These are phyloP conservation scores for Erythrophleum ivorense DNA, from an alignment of 331 rosid genomes.

Conservation along the genomic window DNA sequence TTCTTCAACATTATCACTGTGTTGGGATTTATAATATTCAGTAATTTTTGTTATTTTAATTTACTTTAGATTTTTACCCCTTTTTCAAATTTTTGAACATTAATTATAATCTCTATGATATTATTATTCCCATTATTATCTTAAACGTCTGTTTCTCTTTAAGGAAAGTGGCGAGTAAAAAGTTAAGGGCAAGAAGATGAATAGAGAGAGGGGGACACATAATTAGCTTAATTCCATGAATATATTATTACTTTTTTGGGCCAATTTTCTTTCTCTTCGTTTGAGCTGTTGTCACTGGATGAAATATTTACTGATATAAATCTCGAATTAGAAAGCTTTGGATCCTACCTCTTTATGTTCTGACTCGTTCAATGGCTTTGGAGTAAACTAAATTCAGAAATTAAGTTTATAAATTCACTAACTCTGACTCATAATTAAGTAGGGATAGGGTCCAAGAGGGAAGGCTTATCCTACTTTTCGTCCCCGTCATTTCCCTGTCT, in stretches of 20 bases:
- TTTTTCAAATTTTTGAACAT: slow-evolving; percentile 39
- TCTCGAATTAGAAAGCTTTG: background rate
- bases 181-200: slow-evolving; percentile 41
- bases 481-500: too few species aligned
- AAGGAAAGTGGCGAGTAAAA: slow-evolving; percentile 53
- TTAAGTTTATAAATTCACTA: background rate
- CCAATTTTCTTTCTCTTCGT: too few species aligned
- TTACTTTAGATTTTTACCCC: background rate
- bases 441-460: too few species aligned
- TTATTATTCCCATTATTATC: slow-evolving; percentile 51
- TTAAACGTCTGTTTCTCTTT: slow-evolving; percentile 45
- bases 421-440: too few species aligned
- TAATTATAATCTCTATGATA: slow-evolving; percentile 52
- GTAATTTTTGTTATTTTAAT: slow-evolving; percentile 22
- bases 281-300: background rate
- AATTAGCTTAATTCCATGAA: background rate
- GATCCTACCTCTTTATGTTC: background rate
- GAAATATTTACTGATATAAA: background rate
- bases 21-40: slow-evolving; percentile 59
- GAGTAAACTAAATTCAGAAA: background rate
- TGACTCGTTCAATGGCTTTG: background rate
- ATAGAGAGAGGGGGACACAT: slow-evolving; percentile 25
- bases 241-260: background rate
- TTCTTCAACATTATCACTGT: slow-evolving; percentile 83
- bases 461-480: too few species aligned